phyloP scores from a whole-genome alignment of 2,329 filamentous ascomycete species.

The Ophiocordyceps sinensis region DNA sequence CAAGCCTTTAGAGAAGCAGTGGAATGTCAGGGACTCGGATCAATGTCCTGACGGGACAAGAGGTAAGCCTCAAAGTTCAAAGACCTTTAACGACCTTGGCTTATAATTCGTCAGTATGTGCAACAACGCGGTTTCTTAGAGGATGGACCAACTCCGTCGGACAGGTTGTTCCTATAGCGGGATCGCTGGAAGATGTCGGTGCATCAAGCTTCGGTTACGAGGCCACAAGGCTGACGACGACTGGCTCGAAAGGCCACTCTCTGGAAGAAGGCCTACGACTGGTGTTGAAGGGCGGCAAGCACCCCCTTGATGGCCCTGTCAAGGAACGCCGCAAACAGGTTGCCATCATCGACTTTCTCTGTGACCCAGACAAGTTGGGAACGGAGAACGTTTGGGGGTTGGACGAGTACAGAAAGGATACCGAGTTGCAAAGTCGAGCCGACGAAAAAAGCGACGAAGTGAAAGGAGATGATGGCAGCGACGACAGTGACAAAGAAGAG shows the following conservation, averaged over 20 bases:
- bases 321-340: slow-evolving; percentile 46
- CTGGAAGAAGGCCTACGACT: slow-evolving; percentile 59
- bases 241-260: slow-evolving; percentile 47
- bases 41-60: slow-evolving; percentile 57
- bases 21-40: slow-evolving; percentile 36
- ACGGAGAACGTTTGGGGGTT: slow-evolving; percentile 53
- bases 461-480: slow-evolving; percentile 20
- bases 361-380: slow-evolving; percentile 57
- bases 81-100: background rate
- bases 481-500: too few species aligned
- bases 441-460: slow-evolving; percentile 23
- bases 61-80: slow-evolving; percentile 29
- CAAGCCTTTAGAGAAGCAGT: slow-evolving; percentile 45
- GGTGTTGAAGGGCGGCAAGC: slow-evolving; percentile 47
- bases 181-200: slow-evolving; percentile 46
- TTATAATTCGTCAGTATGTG: slow-evolving; percentile 47
- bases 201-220: slow-evolving; percentile 49
- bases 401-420: slow-evolving; percentile 24
- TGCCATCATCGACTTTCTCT: slow-evolving; percentile 75
- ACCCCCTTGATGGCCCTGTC: slow-evolving; percentile 32
- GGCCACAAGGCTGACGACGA: slow-evolving; percentile 49
- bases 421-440: slow-evolving; percentile 3
- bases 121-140: slow-evolving; percentile 45
- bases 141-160: slow-evolving; percentile 33
- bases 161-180: slow-evolving; percentile 59